phyloP scores from a whole-genome alignment of 352 stramenopile genomes.

The Phytophthora sojae region DNA sequence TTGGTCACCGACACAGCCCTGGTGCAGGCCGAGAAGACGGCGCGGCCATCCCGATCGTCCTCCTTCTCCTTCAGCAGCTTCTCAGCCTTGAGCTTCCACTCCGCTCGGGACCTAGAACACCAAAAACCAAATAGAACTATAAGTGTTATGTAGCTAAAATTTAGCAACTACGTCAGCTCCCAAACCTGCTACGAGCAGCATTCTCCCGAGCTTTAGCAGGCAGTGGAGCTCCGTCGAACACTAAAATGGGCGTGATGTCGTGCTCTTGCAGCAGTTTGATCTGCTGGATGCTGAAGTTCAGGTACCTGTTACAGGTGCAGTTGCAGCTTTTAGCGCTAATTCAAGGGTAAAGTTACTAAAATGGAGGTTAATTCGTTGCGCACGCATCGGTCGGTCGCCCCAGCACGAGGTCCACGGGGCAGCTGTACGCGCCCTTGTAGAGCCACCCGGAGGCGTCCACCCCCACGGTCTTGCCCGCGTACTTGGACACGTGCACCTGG shows the following conservation, averaged over 20 bases:
- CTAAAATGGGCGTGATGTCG: constrained; percentile 88
- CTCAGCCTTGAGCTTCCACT: constrained; percentile 56
- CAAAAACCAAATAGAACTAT: not conserved
- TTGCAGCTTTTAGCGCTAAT: constrained; percentile 42
- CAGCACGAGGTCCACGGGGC: constrained; percentile 82
- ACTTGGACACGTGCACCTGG: constrained; percentile 82
- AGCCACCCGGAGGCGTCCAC: constrained; percentile 86
- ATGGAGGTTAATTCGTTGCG: constrained; percentile 41
- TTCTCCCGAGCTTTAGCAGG: constrained; percentile 88
- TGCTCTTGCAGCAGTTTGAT: constrained; percentile 89
- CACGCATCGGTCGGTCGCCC: constrained; percentile 61
- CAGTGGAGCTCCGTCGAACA: constrained; percentile 94
- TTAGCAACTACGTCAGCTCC: not conserved
- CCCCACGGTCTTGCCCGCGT: constrained; percentile 72
- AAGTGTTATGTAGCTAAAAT: constrained; percentile 4
- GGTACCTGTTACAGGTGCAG: constrained; percentile 50
- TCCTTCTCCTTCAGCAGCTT: constrained; percentile 32
- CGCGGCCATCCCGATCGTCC: constrained; percentile 29
- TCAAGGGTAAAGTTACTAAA: constrained; percentile 17
- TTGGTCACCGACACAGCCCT: constrained; percentile 74
- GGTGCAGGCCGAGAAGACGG: constrained; percentile 45
- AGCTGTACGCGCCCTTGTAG: constrained; percentile 92
- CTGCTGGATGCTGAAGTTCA: constrained; percentile 90
- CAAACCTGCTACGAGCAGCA: constrained; percentile 51
- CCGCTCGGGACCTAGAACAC: constrained; percentile 37